Percentiles rank a stretch among this genome's conserved stretches.
phyloP scores from a whole-genome alignment of 2,329 filamentous ascomycete species.

The Aureobasidium sp. region DNA sequence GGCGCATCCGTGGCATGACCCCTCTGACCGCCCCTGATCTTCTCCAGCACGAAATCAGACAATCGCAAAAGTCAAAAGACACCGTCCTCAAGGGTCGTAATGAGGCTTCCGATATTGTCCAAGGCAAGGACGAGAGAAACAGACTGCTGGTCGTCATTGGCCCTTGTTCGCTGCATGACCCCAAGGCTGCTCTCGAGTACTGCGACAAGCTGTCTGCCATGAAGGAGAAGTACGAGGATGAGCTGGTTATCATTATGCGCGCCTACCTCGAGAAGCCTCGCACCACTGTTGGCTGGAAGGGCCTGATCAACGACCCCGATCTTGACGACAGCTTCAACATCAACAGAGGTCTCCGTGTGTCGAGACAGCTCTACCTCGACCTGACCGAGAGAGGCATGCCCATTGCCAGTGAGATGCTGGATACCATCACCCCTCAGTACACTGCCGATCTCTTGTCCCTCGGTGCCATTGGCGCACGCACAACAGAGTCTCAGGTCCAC shows the following conservation, averaged over 20 bases:
- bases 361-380: slow-evolving; percentile 86
- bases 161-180: slow-evolving; percentile 96
- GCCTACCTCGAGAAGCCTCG: slow-evolving; percentile 98
- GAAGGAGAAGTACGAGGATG: slow-evolving; percentile 80
- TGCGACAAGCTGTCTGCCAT: slow-evolving; percentile 72
- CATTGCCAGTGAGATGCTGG: slow-evolving; percentile 93
- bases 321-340: slow-evolving; percentile 99
- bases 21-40: slow-evolving; percentile 86
- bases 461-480: slow-evolving; percentile 90
- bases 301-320: slow-evolving; percentile 95
- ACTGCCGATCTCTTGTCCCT: slow-evolving; percentile 84
- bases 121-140: slow-evolving; percentile 47
- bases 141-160: slow-evolving; percentile 74
- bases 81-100: slow-evolving; percentile 52
- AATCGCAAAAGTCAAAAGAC: slow-evolving; percentile 39
- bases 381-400: slow-evolving; percentile 90
- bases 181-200: slow-evolving; percentile 82
- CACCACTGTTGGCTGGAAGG: slow-evolving; percentile 98
- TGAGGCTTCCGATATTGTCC: slow-evolving; percentile 53
- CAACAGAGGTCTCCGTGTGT: slow-evolving; percentile 87
- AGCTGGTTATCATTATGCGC: slow-evolving; percentile 93
- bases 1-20: slow-evolving; percentile 70
- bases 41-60: slow-evolving; percentile 83
- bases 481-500: slow-evolving; percentile 92
- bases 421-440: slow-evolving; percentile 97